phyloP scores from a whole-genome alignment of 139 green algal species.

The Spirogloea muscicola region DNA sequence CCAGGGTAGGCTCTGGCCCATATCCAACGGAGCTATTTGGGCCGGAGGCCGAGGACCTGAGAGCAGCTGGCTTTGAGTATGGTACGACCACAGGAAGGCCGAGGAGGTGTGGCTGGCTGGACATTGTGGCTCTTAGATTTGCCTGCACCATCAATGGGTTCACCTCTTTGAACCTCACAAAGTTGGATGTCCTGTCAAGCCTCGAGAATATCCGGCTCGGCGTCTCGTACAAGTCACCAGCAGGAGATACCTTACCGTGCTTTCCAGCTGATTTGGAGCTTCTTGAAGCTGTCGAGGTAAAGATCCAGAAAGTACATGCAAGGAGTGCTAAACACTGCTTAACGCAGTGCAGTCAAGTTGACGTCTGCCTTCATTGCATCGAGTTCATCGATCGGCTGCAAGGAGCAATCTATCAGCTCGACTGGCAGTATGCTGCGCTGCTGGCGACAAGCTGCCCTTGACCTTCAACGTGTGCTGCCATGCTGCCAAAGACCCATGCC shows the following conservation, averaged over 20 bases:
- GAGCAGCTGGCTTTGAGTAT: conserved; percentile 83
- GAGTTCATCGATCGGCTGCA: too few relatives aligned
- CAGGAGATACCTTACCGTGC: conserved; percentile 19
- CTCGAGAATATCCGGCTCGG: conserved; percentile 85
- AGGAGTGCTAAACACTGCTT: too few relatives aligned
- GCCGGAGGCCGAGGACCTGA: conserved; percentile 77
- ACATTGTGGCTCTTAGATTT: conserved; percentile 91
- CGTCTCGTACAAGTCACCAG: conserved; percentile 47
- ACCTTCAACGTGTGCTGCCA: too few relatives aligned
- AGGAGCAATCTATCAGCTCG: too few relatives aligned
- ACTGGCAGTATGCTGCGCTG: too few relatives aligned
- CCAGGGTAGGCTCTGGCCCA: conserved; percentile 87
- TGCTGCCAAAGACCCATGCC: too few relatives aligned
- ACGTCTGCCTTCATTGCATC: too few relatives aligned
- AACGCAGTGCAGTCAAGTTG: too few relatives aligned
- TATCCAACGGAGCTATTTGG: conserved; percentile 96
- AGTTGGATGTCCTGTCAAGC: conserved; percentile 90
- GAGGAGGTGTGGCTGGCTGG: conserved; percentile 93
- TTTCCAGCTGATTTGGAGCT: conserved; percentile 50
- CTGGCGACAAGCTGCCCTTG: too few relatives aligned
- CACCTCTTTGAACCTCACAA: conserved; percentile 97
- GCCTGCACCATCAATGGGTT: conserved; percentile 90
- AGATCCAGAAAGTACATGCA: too few relatives aligned
- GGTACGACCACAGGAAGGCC: conserved; percentile 96
- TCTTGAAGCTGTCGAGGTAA: conserved; percentile 63